Evolutionary conservation across 768 basidiomycete genomes (phyloP).

Genomic region (Lentinus tigrinus): DNA sequence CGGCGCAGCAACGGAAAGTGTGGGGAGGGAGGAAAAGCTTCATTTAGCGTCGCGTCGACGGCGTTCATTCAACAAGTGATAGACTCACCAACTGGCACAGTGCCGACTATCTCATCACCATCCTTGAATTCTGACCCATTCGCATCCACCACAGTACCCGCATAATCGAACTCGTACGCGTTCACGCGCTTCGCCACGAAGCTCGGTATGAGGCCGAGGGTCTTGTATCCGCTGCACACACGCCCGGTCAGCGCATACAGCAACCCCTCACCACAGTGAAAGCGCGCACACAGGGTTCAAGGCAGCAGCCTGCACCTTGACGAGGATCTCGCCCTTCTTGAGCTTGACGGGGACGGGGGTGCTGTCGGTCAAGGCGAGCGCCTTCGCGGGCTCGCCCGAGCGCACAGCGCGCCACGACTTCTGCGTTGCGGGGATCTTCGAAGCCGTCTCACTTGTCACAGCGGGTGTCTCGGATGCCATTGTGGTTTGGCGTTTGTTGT

Average conservation of each 20-base stretch:
- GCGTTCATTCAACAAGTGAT: neutral
- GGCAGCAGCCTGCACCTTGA: slow-evolving; percentile 53
- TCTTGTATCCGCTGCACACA: slow-evolving; percentile 52
- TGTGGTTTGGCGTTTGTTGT: neutral
- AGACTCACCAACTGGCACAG: slow-evolving; percentile 37
- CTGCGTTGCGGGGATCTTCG: slow-evolving; percentile 18
- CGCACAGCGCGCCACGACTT: slow-evolving; percentile 30
- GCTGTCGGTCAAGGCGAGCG: slow-evolving; percentile 27
- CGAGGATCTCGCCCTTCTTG: slow-evolving; percentile 42
- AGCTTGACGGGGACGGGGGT: slow-evolving; percentile 34
- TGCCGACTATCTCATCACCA: slow-evolving; percentile 69
- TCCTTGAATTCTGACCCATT: slow-evolving; percentile 50
- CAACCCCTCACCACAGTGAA: neutral
- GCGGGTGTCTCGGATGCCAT: neutral
- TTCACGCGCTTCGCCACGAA: slow-evolving; percentile 47
- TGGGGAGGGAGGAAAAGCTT: slow-evolving; percentile 12
- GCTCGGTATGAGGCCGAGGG: slow-evolving; percentile 49
- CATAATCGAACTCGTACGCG: slow-evolving; percentile 59
- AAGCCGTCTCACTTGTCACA: neutral
- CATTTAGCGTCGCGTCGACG: neutral
- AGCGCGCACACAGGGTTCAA: slow-evolving; percentile 73
- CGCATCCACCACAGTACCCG: slow-evolving; percentile 58
- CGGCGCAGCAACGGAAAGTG: neutral
- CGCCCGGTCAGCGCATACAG: neutral
- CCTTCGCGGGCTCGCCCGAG: slow-evolving; percentile 29